Conservation (phyloP, 2,329 filamentous ascomycete species). For the Cryphonectria parasitica region DNA sequence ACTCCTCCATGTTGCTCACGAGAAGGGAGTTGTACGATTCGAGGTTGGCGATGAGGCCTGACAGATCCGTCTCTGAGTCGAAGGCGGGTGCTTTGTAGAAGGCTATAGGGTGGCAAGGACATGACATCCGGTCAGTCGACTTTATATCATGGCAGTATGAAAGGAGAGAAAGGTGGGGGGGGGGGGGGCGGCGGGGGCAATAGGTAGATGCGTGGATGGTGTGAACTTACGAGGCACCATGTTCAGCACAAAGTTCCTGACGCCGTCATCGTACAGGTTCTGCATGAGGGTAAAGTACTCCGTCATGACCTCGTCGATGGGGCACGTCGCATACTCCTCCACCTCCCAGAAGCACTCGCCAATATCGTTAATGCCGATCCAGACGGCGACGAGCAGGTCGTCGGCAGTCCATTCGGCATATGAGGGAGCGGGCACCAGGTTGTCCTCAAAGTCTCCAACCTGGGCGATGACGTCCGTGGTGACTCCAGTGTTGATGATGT, state of each 20-base stretch:
- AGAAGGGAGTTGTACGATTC: conserved; percentile 26
- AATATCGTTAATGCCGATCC: conserved; percentile 29
- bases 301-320: conserved; percentile 25
- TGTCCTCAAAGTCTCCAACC: conserved; percentile 23
- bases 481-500: conserved; percentile 29
- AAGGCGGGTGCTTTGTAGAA: conserved; percentile 21
- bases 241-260: conserved; percentile 27
- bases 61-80: conserved; percentile 18
- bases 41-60: conserved; percentile 17
- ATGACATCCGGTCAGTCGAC: background rate
- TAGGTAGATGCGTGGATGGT: background rate
- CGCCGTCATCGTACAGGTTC: conserved; percentile 26
- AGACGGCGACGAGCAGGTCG: conserved; percentile 26
- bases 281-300: conserved; percentile 27
- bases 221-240: conserved; percentile 22
- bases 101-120: background rate
- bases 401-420: conserved; percentile 27
- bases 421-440: conserved; percentile 22
- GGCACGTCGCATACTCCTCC: conserved; percentile 17
- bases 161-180: background rate
- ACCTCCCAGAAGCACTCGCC: conserved; percentile 28
- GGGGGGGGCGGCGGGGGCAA: background rate
- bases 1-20: conserved; percentile 21
- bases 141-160: background rate
- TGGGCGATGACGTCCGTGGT: conserved; percentile 27